Base-by-base conservation (phyloP, 2,329 filamentous ascomycete species). In the Colletotrichum sp. region DNA sequence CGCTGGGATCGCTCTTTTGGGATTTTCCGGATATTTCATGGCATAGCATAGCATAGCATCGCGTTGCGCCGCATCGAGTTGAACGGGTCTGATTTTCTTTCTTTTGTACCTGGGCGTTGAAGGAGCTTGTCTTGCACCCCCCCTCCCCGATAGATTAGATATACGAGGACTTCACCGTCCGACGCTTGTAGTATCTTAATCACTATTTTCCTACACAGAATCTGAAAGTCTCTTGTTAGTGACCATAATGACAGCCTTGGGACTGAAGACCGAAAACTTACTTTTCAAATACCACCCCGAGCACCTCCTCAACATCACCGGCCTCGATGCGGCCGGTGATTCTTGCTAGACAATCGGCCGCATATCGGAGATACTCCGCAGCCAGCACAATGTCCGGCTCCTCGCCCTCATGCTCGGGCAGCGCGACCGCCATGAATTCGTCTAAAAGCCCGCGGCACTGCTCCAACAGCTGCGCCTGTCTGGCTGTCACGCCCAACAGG, bases 201-300 rank as follows among this genome's bases (percentile, higher is more conserved):
- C 47, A 71, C 81, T 81, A 89, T 78, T 90, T 90, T 77, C 88
- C 88, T 54, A 91, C 88, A 78, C 89, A 91, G 74, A 90, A 90
- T 75, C 88, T 90, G 77, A 16, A 16, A 36, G 2, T 15, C 13
- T 29, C 4, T 6, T 62, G 67, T 74, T 13, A 71, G 63, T 57
- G 31, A 33, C 2, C 51, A 24, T 55, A n/a, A 21, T 34, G 24
- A 18, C 54, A 2, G 27, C 27, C 18, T 9, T 3, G 13, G 5
- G 21, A 70, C 54, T 31, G 67, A 69, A 69, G 21, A 21, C 7
- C 11, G 1, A 59, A 27, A 67, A 90, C 91, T 87, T 86, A 98
- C 94, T 98, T 98, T 83, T 98, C 96, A 85, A 99, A 99, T 6
- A 99, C 96, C 27, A 99, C 96, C 0, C 97, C 97, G 58, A 99